Conservation (phyloP, 257 asterid genomes). For the Solanum neorickii region DNA sequence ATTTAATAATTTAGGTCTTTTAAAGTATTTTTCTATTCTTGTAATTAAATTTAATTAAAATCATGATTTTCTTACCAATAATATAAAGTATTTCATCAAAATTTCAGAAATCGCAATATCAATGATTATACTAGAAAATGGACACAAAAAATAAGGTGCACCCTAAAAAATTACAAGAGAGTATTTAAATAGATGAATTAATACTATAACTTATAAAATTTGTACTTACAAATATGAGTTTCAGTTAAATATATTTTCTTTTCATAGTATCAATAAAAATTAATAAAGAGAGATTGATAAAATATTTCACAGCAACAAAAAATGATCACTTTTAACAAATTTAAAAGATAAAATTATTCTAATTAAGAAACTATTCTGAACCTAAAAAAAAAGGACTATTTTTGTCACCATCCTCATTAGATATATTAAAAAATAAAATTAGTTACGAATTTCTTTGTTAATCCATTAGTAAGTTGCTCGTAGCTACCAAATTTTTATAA, state of each 20-base stretch:
- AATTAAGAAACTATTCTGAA: not conserved
- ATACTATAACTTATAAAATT: not conserved
- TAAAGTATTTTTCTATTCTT: not conserved
- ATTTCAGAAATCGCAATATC: not conserved
- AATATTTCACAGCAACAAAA: not conserved
- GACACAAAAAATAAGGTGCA: not conserved
- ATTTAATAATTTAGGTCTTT: not conserved
- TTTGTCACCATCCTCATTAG: not conserved
- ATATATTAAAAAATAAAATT: not conserved
- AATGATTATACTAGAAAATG: not conserved
- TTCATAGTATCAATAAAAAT: not conserved
- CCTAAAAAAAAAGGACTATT: not conserved
- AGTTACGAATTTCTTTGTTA: not conserved
- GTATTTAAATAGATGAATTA: not conserved
- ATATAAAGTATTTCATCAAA: not conserved
- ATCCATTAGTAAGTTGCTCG: not conserved
- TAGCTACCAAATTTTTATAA: not conserved
- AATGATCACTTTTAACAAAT: not conserved
- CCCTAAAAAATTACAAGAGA: not conserved
- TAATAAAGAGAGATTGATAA: not conserved
- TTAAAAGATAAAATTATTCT: not conserved
- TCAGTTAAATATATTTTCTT: not conserved
- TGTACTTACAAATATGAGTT: not conserved
- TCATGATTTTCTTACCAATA: rapidly evolving
- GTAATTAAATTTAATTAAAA: not conserved